Base-by-base conservation (phyloP, 1,284 basidiomycete species). In the Puccinia horiana region DNA sequence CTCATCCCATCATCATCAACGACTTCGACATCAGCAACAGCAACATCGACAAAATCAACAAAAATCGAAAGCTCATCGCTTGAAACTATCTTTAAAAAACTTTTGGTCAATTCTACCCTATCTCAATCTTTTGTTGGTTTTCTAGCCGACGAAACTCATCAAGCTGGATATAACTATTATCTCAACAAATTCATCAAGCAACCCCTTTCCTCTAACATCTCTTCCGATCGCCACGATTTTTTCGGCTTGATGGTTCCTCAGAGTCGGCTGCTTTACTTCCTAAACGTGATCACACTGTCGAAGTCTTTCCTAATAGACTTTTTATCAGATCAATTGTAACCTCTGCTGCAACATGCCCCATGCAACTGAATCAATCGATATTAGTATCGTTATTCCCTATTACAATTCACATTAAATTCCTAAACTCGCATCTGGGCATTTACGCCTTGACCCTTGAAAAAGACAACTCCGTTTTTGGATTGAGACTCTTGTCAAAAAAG, bases 81-180 rank as follows among this genome's bases (percentile, higher is more conserved):
- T 23, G 40, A 61, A 76, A 63, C 37, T 26, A 63, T 76, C 35
- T 76, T 76, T 26, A 44, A 76, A 63, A 76, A 76, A 54, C 23
- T 65, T 3, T 65, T 63, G 56, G 44, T 37, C n/a, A 29, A 61
- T 40, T 65, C 40, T 0, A 65, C 20, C 47, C 37, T 76, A 49
- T 40, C 56, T 58, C 35, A 58, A 47, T 42, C 56, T 1, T 65
- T 76, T 63, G 23, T 65, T 29, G 56, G 26, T 32, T 76, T 76
- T 63, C 32, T 76, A 32, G 74, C 42, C 16, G 47, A 72, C 2
- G 42, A 72, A 72, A 49, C 26, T 18, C 72, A 37, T 11, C 49
- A 52, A 23, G 49, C 42, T 56, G 52, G 52, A 20, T 74, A 52
- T 56, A 32, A 74, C 14, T 74, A 18, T 40, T 54, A 56, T 74